Percentiles rank a stretch among this genome's conserved stretches.
These are phyloP conservation scores for Calonectria ilicicola DNA, from an alignment of 2,329 filamentous ascomycete species.

Conservation along the genomic window DNA sequence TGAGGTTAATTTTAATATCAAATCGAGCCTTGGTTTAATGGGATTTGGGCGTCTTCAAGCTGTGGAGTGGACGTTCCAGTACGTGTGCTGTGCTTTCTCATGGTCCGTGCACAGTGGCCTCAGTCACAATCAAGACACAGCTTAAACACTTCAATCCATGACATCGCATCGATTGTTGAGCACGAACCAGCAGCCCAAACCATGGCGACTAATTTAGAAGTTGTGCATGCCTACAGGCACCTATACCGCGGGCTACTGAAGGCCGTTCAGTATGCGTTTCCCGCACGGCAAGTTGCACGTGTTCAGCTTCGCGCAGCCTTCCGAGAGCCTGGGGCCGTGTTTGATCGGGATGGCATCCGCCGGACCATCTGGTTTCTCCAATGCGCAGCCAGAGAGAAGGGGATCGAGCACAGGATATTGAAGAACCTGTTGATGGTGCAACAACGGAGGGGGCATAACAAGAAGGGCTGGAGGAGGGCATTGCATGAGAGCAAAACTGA, in stretches of 20 bases:
- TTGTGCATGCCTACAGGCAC: constrained; percentile 76
- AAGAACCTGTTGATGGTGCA: constrained; percentile 70
- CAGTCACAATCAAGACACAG: background rate
- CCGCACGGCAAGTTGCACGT: constrained; percentile 72
- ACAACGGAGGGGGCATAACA: constrained; percentile 25
- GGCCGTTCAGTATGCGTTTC: constrained; percentile 78
- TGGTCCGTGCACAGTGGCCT: constrained; percentile 30
- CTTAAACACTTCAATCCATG: background rate
- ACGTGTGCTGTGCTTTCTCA: background rate
- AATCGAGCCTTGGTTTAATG: too few relatives aligned
- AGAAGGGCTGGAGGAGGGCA: constrained; percentile 34
- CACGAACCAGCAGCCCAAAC: background rate
- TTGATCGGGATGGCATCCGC: constrained; percentile 64
- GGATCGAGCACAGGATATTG: constrained; percentile 78
- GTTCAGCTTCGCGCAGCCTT: constrained; percentile 72
- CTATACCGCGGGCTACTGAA: constrained; percentile 76
- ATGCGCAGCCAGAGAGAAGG: constrained; percentile 71
- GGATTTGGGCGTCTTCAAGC: background rate
- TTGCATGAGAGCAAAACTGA: constrained; percentile 35
- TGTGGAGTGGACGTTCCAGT: background rate
- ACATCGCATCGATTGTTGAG: background rate
- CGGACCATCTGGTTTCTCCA: constrained; percentile 79
- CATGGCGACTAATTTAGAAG: constrained; percentile 49
- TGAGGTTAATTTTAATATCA: too few relatives aligned
- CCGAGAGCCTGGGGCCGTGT: constrained; percentile 56